A percentile compares a stretch with the other conserved stretches of the same genome.
phyloP scores from a whole-genome alignment of 352 stramenopile genomes.

The Elongisporangium prolatum region DNA sequence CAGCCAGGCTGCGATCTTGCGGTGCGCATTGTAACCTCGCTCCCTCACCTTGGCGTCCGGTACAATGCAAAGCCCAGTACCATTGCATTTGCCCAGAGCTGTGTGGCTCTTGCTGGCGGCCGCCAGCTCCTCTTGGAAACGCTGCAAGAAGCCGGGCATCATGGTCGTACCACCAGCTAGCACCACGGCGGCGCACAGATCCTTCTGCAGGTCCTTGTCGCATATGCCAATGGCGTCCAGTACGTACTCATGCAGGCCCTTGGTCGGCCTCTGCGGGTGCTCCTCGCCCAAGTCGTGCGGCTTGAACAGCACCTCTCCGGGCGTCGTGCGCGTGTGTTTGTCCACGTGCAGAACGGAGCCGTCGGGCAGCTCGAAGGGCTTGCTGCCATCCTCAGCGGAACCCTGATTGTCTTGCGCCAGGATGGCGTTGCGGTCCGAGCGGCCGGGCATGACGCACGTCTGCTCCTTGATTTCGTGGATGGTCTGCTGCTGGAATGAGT shows the following conservation, averaged over 20 bases:
- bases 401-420: constrained; percentile 3
- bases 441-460: constrained; percentile 31
- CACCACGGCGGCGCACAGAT: constrained; percentile 72
- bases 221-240: constrained; percentile 84
- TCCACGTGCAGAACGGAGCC: constrained; percentile 86
- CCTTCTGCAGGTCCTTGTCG: constrained; percentile 78
- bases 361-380: constrained; percentile 78
- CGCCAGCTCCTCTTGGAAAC: constrained; percentile 72
- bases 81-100: neutral
- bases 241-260: constrained; percentile 82
- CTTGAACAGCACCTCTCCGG: constrained; percentile 81
- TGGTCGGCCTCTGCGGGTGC: constrained; percentile 60
- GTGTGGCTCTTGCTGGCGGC: constrained; percentile 16
- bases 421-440: constrained; percentile 17
- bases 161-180: constrained; percentile 84
- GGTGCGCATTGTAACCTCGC: constrained; percentile 84
- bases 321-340: constrained; percentile 56
- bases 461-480: constrained; percentile 87
- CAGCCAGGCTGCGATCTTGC: constrained; percentile 84
- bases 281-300: constrained; percentile 91
- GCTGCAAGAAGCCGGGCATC: constrained; percentile 73
- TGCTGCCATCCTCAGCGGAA: constrained; percentile 25
- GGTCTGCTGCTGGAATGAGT: constrained; percentile 62
- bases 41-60: constrained; percentile 75
- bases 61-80: constrained; percentile 48